Evolutionary conservation across 768 basidiomycete genomes (phyloP).

Genomic region (Podaxis pistillaris): DNA sequence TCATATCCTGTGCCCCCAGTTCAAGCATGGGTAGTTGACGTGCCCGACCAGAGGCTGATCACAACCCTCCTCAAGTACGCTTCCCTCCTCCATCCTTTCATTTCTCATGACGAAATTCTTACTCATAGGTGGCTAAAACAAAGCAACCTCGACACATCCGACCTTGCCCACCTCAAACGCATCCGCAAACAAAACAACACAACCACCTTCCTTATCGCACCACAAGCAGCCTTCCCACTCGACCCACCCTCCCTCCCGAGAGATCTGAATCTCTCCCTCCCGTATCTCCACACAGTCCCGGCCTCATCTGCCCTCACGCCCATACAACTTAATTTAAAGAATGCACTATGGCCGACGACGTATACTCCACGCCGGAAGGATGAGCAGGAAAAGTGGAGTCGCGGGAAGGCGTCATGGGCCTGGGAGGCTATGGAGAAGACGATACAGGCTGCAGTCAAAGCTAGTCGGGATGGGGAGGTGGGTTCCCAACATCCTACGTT

Average conservation of each 20-base stretch:
- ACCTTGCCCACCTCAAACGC: constrained; percentile 75
- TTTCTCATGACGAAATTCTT: neutral
- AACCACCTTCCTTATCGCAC: constrained; percentile 54
- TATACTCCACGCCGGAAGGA: constrained; percentile 69
- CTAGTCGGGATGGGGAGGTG: constrained; percentile 59
- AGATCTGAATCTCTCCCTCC: constrained; percentile 43
- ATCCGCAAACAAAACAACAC: constrained; percentile 52
- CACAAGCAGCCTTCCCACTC: constrained; percentile 24
- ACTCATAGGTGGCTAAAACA: constrained; percentile 65
- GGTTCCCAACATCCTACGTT: constrained; percentile 17
- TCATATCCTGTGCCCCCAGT: constrained; percentile 36
- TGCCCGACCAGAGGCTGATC: constrained; percentile 59
- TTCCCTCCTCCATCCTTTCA: neutral
- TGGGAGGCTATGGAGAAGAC: constrained; percentile 59
- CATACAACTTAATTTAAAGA: constrained; percentile 64
- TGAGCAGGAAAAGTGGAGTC: constrained; percentile 66
- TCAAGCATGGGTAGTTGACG: constrained; percentile 75
- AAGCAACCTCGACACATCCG: constrained; percentile 54
- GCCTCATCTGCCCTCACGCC: constrained; percentile 63
- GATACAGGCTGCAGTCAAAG: constrained; percentile 46
- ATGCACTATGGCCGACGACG: constrained; percentile 82
- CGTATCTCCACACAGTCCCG: constrained; percentile 65
- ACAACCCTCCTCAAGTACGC: constrained; percentile 62
- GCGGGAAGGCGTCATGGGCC: constrained; percentile 72
- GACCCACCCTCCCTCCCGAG: constrained; percentile 49